These are phyloP conservation scores for Novymonas esmeraldas DNA, from an alignment of 208 protist genomes.

Conservation along the genomic window DNA sequence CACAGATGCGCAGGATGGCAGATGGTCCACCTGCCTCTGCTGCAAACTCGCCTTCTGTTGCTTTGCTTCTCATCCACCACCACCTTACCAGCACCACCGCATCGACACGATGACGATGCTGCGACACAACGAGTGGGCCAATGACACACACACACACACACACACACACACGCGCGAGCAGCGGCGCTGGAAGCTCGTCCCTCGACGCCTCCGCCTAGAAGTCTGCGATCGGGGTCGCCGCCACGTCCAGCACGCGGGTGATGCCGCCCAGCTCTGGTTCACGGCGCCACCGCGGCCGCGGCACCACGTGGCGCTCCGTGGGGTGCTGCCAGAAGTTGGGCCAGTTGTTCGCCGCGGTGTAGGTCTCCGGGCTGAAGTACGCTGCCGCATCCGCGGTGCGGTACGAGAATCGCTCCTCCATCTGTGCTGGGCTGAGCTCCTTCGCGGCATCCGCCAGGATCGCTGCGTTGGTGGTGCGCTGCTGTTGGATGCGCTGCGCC, in stretches of 20 bases:
- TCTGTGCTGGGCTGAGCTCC: constrained; percentile 29
- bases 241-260: constrained; percentile 76
- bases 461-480: constrained; percentile 76
- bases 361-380: constrained; percentile 78
- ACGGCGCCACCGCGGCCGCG: constrained; percentile 72
- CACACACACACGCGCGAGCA: background rate
- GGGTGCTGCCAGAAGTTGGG: constrained; percentile 93
- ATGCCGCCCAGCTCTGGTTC: constrained; percentile 84
- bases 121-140: too few species aligned
- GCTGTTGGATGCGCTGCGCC: constrained; percentile 80
- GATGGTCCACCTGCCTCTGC: too few species aligned
- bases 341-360: constrained; percentile 69
- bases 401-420: constrained; percentile 63
- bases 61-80: too few species aligned
- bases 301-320: constrained; percentile 74
- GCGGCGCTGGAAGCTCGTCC: too few species aligned
- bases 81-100: too few species aligned
- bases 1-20: too few species aligned
- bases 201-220: constrained; percentile 41
- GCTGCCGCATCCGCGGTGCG: constrained; percentile 70
- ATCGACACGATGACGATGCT: too few species aligned
- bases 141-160: background rate
- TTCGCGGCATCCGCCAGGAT: constrained; percentile 46
- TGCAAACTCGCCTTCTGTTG: too few species aligned
- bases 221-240: constrained; percentile 51